Evolutionary conservation across 805 yeast genomes (phyloP), one percentile per base, ranked within the genome.

Genomic region (Myxozyma lipomycoides): DNA sequence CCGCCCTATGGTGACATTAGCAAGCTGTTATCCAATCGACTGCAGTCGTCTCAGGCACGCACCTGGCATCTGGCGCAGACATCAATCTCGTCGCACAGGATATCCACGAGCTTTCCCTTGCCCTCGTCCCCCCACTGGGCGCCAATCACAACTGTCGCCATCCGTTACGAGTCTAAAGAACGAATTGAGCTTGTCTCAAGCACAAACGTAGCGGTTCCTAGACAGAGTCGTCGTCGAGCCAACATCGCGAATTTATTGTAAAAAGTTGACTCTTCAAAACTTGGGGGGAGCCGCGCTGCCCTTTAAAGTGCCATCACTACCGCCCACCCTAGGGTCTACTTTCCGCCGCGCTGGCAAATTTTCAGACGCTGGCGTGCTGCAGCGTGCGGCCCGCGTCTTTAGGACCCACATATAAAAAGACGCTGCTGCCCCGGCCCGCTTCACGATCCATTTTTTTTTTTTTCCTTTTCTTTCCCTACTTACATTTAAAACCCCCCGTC

Each of bases 61-160:
- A 58, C 62, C 62, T 70, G 75, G 73, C 98, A 91, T 69, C 99
- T 81, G 25, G 98, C 97, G 69, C 97, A 95, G 38, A 93, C 91
- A 62, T 93, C 98, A 63, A 93, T 84, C 61, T 87, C 82, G 64
- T 91, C 98, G 72, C 98, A 95, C 46, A 93, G 78, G 49, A 93
- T 75, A 69, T 93, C 98, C 44, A 93, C 99, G 52, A 93, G 78
- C 72, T 93, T 93, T 52, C 99, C 99, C 69, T 93, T 93, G 68
- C 99, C 99, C 80, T 93, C 99, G 68, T 93, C 99, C 59, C 99
- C 99, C 99, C 99, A 93, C 73, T 93, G 99, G 72, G 98, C 76
- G 52, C 99, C 99, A 64, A 93, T 78, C 48, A 93, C 99, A 59
- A 93, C 98, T 74, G 84, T 85, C 10, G 59, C 51, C 59, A 55